Evolutionary conservation across 2,329 filamentous ascomycete genomes (phyloP), one percentile per base, ranked within the genome.

Genomic region (Xylaria sp.): DNA sequence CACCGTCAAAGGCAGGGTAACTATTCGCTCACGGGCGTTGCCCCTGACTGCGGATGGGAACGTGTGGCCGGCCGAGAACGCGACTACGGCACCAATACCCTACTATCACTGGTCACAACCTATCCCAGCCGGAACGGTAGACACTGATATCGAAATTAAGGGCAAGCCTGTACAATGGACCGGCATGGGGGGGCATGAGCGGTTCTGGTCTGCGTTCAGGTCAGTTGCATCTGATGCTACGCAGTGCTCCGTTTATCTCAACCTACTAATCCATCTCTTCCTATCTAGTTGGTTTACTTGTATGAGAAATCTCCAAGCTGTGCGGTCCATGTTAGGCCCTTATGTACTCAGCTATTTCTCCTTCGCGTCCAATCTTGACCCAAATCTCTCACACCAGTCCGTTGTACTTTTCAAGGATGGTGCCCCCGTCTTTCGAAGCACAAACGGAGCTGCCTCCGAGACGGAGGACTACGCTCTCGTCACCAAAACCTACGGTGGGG

Each of bases 171-270:
- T 66, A 1, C 32, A n/a, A 7, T 70, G 65, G 62, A 60, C 20
- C 3, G 68, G 68, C 13, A 68, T 70, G 60, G 68, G 68, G 3
- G 66, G 68, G 3, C 61, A 68, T 23, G 68, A 70, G 57, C 60
- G 68, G 39, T 63, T 70, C 50, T 70, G 68, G 68, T 62, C 53
- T 28, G 65, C 68, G 3, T 70, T 70, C 18, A 68, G 66, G 66
- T 68, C 13, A 65, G 52, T 63, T 12, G 3, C 28, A 41, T 62
- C 28, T 41, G n/a, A 36, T 20, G 32, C 34, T 15, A 30, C 18
- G 7, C 15, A 20, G 32, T 20, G 32, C 46, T 20, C 34, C 20
- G 6, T 23, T 23, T 41, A 32, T 52, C 23, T 43, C 48, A 34
- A 20, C 32, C 34, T 53, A 25, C 36, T 59, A 43, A 45, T 12